Conservation (phyloP, 2,329 filamentous ascomycete genomes). For the Arthrobotrys iridis region DNA sequence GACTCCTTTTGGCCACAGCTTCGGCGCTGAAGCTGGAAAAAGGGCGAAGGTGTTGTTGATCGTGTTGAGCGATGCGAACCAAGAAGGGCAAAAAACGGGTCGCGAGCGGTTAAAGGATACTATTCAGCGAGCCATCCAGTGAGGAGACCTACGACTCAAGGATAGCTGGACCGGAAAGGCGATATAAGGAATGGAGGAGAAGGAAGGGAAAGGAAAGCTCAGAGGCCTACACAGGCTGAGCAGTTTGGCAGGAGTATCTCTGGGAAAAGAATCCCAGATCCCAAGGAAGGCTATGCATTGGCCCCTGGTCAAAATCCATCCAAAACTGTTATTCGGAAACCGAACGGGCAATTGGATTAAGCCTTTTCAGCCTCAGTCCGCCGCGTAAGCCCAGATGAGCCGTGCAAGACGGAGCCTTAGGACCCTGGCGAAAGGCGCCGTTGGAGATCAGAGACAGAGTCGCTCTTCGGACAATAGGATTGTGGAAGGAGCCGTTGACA, state of each 20-base stretch:
- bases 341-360: slow-evolving; percentile 3
- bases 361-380: slow-evolving; percentile 22
- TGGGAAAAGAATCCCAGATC: slow-evolving; percentile 2
- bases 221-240: neutral
- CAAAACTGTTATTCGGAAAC: slow-evolving; percentile 15
- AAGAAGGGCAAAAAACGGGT: neutral
- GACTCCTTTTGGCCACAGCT: slow-evolving; percentile 37
- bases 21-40: slow-evolving; percentile 21
- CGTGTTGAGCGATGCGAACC: slow-evolving; percentile 3
- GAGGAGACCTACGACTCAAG: neutral
- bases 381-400: slow-evolving; percentile 7
- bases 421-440: neutral
- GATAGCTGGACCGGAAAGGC: neutral
- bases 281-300: slow-evolving; percentile 14
- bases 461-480: slow-evolving; percentile 4
- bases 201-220: neutral
- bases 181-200: neutral
- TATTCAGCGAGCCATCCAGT: slow-evolving; percentile 12
- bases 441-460: neutral
- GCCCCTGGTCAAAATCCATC: slow-evolving; percentile 17
- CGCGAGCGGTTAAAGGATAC: neutral
- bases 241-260: neutral
- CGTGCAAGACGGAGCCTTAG: slow-evolving; percentile 6
- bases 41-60: slow-evolving; percentile 35
- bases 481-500: neutral